These are phyloP conservation scores for Clonostachys solani DNA, from an alignment of 2,329 filamentous ascomycete species.

Conservation along the genomic window DNA sequence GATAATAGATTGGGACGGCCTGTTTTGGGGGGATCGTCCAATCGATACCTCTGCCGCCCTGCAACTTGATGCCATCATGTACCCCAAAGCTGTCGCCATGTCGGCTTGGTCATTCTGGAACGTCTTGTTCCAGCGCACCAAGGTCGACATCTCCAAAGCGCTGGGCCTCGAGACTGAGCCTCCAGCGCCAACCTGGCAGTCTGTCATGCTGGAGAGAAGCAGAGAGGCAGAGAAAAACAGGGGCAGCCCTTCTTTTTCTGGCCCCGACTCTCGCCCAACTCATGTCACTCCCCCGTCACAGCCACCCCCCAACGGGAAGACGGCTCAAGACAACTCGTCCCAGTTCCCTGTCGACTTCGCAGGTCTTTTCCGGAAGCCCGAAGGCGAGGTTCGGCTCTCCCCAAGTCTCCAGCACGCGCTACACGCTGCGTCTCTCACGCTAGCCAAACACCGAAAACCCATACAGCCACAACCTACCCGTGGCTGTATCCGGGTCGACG, in stretches of 20 bases:
- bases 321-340: slow-evolving; percentile 12
- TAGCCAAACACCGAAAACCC: slow-evolving; percentile 40
- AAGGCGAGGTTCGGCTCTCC: slow-evolving; percentile 24
- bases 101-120: slow-evolving; percentile 48
- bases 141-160: slow-evolving; percentile 32
- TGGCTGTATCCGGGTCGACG: slow-evolving; percentile 48
- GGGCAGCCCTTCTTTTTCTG: slow-evolving; percentile 1
- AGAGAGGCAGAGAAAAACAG: slow-evolving; percentile 6
- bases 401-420: slow-evolving; percentile 23
- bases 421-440: slow-evolving; percentile 25
- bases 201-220: slow-evolving; percentile 19
- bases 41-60: slow-evolving; percentile 43
- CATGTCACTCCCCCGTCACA: slow-evolving; percentile 6
- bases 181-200: slow-evolving; percentile 18
- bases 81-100: slow-evolving; percentile 45
- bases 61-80: slow-evolving; percentile 42
- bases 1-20: slow-evolving; percentile 40
- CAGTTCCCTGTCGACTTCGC: slow-evolving; percentile 1
- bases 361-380: slow-evolving; percentile 4
- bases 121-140: slow-evolving; percentile 40
- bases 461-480: slow-evolving; percentile 36
- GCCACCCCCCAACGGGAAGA: slow-evolving; percentile 14
- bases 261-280: not conserved
- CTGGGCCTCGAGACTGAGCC: slow-evolving; percentile 33
- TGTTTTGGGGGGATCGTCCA: slow-evolving; percentile 40